Percentiles rank a stretch among this genome's conserved stretches.
phyloP scores from a whole-genome alignment of 2,329 filamentous ascomycete genomes.

The Nemania sp. region DNA sequence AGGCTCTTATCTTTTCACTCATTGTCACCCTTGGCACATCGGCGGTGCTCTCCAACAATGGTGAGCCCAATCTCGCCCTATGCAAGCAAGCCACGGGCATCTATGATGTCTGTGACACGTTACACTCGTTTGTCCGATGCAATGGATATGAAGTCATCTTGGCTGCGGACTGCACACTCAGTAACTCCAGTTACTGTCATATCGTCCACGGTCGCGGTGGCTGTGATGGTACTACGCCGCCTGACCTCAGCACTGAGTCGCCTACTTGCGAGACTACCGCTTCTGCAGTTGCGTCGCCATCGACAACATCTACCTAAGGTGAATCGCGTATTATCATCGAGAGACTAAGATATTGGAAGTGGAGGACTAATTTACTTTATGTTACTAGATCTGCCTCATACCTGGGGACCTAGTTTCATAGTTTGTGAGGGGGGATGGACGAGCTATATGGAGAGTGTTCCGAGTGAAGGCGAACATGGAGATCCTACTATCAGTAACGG shows the following conservation, averaged over 20 bases:
- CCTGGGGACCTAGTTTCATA: neutral
- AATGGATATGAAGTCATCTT: conserved; percentile 27
- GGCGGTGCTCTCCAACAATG: neutral
- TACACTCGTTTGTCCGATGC: conserved; percentile 31
- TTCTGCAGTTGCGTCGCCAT: neutral
- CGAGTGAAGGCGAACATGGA: neutral
- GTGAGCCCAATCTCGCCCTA: conserved; percentile 1
- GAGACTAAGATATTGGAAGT: too few species aligned
- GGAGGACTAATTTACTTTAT: neutral
- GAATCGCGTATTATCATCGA: neutral
- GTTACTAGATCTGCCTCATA: neutral
- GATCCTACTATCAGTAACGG: too few species aligned
- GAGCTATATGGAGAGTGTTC: neutral
- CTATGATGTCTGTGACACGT: conserved; percentile 37
- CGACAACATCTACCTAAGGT: conserved; percentile 1
- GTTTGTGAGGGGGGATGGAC: too few species aligned
- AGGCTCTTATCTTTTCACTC: conserved; percentile 6
- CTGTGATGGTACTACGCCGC: conserved; percentile 27
- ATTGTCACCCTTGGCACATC: conserved; percentile 9
- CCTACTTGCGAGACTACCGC: neutral
- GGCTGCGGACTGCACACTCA: conserved; percentile 19
- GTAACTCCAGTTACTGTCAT: conserved; percentile 13
- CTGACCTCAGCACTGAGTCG: conserved; percentile 4
- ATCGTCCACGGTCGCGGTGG: conserved; percentile 19
- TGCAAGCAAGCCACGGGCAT: conserved; percentile 10